A percentile compares a stretch with the other conserved stretches of the same genome.
These are phyloP conservation scores for Reutealis trisperma DNA, from an alignment of 345 rosid species.

Conservation along the genomic window DNA sequence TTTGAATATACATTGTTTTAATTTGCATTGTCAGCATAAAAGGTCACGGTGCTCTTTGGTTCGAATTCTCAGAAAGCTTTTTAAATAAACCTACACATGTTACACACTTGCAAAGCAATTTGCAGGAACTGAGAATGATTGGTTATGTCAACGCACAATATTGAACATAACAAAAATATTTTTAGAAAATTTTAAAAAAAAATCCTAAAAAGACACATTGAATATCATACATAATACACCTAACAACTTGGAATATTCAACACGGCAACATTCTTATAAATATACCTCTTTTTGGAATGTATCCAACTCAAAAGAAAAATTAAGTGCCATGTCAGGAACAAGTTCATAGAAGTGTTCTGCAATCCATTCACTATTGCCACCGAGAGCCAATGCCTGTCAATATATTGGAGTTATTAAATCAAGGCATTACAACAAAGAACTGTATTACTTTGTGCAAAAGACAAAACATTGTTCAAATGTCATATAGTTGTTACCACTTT, in stretches of 20 bases:
- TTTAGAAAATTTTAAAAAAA: neutral
- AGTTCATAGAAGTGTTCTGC: slow-evolving; percentile 72
- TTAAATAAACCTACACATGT: neutral
- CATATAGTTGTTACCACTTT: slow-evolving; percentile 43
- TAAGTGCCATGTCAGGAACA: slow-evolving; percentile 89
- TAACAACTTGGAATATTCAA: neutral
- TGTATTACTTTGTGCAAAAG: neutral
- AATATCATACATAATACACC: neutral
- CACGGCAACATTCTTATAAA: neutral
- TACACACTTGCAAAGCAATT: neutral
- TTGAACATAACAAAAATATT: neutral
- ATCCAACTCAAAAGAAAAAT: slow-evolving; percentile 91
- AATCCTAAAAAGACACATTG: neutral
- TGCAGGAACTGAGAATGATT: neutral
- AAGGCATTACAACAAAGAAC: slow-evolving; percentile 17
- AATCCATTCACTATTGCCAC: slow-evolving; percentile 68
- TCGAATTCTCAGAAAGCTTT: neutral
- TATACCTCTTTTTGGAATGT: slow-evolving; percentile 94
- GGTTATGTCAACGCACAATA: neutral
- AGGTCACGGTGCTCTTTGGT: neutral
- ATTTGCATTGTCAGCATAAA: neutral
- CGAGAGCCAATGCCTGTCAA: slow-evolving; percentile 75
- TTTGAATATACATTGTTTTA: neutral
- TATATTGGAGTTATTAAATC: slow-evolving; percentile 18
- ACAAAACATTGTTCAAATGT: slow-evolving; percentile 1